Evolutionary conservation across 2,329 filamentous ascomycete species (phyloP), one percentile per base, ranked within the genome.

Genomic region (Trichocomaceae sp.): DNA sequence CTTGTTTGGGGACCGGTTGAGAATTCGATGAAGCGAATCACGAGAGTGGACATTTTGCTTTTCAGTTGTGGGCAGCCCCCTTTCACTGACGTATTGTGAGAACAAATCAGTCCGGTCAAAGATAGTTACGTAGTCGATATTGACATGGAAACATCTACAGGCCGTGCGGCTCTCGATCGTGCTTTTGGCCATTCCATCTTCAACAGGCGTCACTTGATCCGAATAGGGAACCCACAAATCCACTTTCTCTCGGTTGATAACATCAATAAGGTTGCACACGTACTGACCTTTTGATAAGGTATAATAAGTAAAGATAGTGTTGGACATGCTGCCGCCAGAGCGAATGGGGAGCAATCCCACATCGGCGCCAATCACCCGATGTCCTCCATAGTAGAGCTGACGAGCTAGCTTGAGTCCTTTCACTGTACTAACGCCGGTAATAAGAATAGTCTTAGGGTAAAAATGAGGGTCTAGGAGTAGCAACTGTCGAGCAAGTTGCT

Each of bases 171-270:
- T 69, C 60, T 87, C 82, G 17, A 88, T 71, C 2, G 77, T 71
- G 55, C 86, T 79, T 58, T 83, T 84, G 1, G 84, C 84, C 35
- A 79, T 68, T 0, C 82, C 86, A 64, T 90, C 87, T 62, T 87
- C 83, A 12, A 85, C 69, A 0, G 83, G 83, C 0, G 80, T 82
- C 1, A 79, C 77, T 8, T 86, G 82, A n/a, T 83, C 84, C 0
- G 86, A 88, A 62, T 86, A 88, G 19, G 82, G 84, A 2, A 90
- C 81, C 86, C 87, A 91, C 2, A 90, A 69, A 54, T 88, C 80
- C 4, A 88, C 78, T 0, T 77, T 74, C 59, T 90, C 85, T 0
- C 71, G 66, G 5, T 75, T 65, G 41, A 89, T 75, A 23, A 90
- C 77, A 8, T 80, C 69, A 1, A 87, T 66, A 3, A 90, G 67